phyloP scores from a whole-genome alignment of 176 grass and related monocot genomes.

The Paspalum vaginatum region DNA sequence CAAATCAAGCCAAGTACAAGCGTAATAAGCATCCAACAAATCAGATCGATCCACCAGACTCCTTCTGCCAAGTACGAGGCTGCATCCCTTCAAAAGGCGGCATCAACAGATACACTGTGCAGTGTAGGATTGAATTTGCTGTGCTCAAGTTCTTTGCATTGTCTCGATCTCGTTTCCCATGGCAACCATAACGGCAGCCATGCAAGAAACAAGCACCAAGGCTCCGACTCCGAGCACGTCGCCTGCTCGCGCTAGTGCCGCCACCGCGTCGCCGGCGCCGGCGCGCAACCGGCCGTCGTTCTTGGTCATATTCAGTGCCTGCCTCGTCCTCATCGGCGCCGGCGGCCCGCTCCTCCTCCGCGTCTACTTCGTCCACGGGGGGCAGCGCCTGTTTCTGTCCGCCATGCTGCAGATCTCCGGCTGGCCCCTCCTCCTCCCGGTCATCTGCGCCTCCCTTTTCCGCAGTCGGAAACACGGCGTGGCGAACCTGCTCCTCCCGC shows the following conservation, averaged over 20 bases:
- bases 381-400: slow-evolving; percentile 61
- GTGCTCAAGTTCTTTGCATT: not conserved
- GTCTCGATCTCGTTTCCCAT: too few relatives aligned
- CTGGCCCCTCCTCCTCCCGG: slow-evolving; percentile 67
- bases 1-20: not conserved
- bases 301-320: slow-evolving; percentile 50
- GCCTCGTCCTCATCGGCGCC: slow-evolving; percentile 63
- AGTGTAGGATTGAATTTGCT: not conserved
- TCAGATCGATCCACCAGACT: not conserved
- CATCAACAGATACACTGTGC: not conserved
- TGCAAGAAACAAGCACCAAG: slow-evolving; percentile 27
- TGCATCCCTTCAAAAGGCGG: not conserved
- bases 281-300: slow-evolving; percentile 25
- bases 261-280: slow-evolving; percentile 7
- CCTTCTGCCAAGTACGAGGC: not conserved
- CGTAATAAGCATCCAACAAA: not conserved
- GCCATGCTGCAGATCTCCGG: slow-evolving; percentile 56
- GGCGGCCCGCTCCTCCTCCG: slow-evolving; percentile 62
- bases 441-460: slow-evolving; percentile 42
- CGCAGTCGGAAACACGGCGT: slow-evolving; percentile 15
- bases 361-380: slow-evolving; percentile 72
- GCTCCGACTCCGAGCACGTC: not conserved
- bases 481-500: slow-evolving; percentile 40
- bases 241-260: not conserved
- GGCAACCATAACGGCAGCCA: slow-evolving; percentile 27